A percentile compares a stretch with the other conserved stretches of the same genome.
Conservation (phyloP, 306 rosid species). For the Cercis canadensis region DNA sequence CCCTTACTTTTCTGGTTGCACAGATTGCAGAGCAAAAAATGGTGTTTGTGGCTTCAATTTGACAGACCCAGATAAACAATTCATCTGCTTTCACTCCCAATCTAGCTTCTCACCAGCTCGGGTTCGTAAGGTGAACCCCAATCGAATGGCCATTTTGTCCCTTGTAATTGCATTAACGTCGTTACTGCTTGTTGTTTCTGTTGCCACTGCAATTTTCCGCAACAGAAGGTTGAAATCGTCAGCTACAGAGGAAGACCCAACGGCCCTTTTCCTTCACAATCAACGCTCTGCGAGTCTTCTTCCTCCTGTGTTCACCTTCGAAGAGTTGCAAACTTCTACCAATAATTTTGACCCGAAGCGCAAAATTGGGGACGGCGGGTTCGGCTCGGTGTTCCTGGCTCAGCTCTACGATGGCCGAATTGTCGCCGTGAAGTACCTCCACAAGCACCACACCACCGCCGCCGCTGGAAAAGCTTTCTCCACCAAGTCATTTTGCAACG, state of each 20-base stretch:
- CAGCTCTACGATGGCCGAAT: slow-evolving; percentile 69
- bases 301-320: slow-evolving; percentile 88
- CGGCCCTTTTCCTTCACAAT: slow-evolving; percentile 71
- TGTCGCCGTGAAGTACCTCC: slow-evolving; percentile 88
- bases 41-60: slow-evolving; percentile 84
- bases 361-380: slow-evolving; percentile 97
- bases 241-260: slow-evolving; percentile 66
- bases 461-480: slow-evolving; percentile 58
- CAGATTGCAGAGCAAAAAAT: slow-evolving; percentile 42
- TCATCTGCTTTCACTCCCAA: slow-evolving; percentile 58
- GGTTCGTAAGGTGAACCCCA: slow-evolving; percentile 47
- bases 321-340: slow-evolving; percentile 72
- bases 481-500: slow-evolving; percentile 88
- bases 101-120: slow-evolving; percentile 55
- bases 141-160: slow-evolving; percentile 44
- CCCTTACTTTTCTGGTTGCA: slow-evolving; percentile 66
- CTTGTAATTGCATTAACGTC: slow-evolving; percentile 48
- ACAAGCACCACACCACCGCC: slow-evolving; percentile 55
- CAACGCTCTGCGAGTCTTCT: slow-evolving; percentile 72
- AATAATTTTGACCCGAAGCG: slow-evolving; percentile 76
- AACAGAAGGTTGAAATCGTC: slow-evolving; percentile 44
- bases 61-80: slow-evolving; percentile 55
- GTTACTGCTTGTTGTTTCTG: slow-evolving; percentile 43
- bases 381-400: slow-evolving; percentile 86
- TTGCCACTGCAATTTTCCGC: slow-evolving; percentile 45